Percentiles rank a stretch among this genome's conserved stretches.
phyloP scores from a whole-genome alignment of 371 early-diverging fungal species.

The Smittium mucronatum region DNA sequence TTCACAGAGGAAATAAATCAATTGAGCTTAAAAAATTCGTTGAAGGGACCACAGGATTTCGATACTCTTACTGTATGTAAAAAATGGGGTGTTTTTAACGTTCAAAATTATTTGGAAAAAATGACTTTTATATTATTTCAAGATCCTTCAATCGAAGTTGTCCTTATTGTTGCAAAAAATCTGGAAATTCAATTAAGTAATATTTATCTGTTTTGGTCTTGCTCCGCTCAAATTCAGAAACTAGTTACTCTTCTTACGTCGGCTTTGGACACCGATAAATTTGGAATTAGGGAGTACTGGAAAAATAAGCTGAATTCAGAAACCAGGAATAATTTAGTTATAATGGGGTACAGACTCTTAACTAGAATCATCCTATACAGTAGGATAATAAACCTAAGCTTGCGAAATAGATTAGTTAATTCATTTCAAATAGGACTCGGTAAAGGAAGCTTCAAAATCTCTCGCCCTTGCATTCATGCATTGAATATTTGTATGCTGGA shows the following conservation, averaged over 20 bases:
- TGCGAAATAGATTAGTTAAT: conserved; percentile 59
- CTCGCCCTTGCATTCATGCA: conserved; percentile 70
- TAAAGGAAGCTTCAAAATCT: conserved; percentile 51
- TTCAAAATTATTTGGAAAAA: conserved; percentile 3
- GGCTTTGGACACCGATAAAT: conserved; percentile 38
- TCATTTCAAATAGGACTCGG: conserved; percentile 64
- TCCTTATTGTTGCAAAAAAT: conserved; percentile 44
- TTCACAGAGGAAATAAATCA: conserved; percentile 5
- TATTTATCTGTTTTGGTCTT: conserved; percentile 54
- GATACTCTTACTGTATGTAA: conserved; percentile 2
- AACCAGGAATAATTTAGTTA: conserved; percentile 50
- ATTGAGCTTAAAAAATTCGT: background rate
- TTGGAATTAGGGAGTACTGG: conserved; percentile 34
- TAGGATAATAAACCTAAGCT: conserved; percentile 47
- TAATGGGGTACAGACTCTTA: conserved; percentile 52
- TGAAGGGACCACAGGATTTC: background rate
- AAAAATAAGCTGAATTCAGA: conserved; percentile 36
- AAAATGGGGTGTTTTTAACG: conserved; percentile 3
- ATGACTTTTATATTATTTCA: background rate
- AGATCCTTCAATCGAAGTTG: conserved; percentile 23
- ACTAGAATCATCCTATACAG: conserved; percentile 61
- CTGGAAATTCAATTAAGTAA: conserved; percentile 54
- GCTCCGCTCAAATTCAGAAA: conserved; percentile 36
- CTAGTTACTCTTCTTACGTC: conserved; percentile 41
- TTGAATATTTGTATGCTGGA: conserved; percentile 70